Evolutionary conservation across 139 green algal genomes (phyloP), one percentile per base, ranked within the genome.

Genomic region (Deuterostichococcus epilithicus): DNA sequence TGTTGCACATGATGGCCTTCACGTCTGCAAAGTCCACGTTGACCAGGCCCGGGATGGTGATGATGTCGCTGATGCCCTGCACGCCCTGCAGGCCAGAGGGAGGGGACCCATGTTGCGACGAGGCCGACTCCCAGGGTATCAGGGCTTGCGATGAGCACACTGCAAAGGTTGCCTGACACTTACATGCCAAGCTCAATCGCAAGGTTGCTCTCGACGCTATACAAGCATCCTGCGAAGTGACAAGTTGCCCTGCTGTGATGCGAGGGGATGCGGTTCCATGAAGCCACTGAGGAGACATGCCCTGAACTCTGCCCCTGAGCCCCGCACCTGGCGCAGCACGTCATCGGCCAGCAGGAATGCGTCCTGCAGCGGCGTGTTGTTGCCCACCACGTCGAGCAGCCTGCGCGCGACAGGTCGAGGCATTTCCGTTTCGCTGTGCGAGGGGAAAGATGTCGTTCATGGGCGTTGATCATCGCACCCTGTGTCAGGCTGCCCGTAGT

Each of bases 11-110:
- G 82, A 99, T 93, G 63, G 96, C 86, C 83, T 90, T 91, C 20
- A 99, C 94, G 78, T 99, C 96, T 2, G 96, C 96, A 90, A 99
- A 99, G 86, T 99, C 96, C 20, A 99, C 95, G 76, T 99, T 99
- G 75, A 99, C 95, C 45, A 99, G 92, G 63, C 96, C 96, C 5
- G 95, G 91, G 79, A 97, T 92, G 5, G 94, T 98, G 85, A 99
- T 98, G 89, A 99, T 99, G 84, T 99, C 96, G 2, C 91, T 96
- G 80, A 99, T 99, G 72, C 95, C 96, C 82, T 97, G 93, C 38
- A 94, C 92, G 58, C 92, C 92, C 86, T 90, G 80, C 70, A 75
- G 15, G 23, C 36, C 22, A 20, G 32, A n/a, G n/a, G n/a, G n/a
- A n/a, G n/a, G n/a, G n/a, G n/a, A n/a, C n/a, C n/a, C n/a, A 2